Percentiles rank a stretch among this genome's conserved stretches.
Evolutionary conservation across 805 yeast genomes (phyloP).

Genomic region (Babjeviella inositovora): DNA sequence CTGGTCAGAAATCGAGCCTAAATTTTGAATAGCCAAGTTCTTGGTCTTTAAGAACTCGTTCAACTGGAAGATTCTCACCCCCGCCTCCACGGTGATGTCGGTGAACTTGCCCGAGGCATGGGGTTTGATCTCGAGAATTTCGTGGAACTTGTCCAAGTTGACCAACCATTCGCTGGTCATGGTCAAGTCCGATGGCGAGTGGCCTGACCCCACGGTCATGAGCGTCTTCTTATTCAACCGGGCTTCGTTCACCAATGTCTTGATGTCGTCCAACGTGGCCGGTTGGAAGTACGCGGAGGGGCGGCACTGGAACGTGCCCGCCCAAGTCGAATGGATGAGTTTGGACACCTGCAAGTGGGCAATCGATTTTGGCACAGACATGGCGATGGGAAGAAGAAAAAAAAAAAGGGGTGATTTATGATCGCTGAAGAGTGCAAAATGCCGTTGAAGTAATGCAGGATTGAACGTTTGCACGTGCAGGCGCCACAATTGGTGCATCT

Average conservation of each 20-base stretch:
- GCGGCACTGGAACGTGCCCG: conserved; percentile 65
- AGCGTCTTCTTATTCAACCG: conserved; percentile 41
- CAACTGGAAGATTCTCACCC: conserved; percentile 62
- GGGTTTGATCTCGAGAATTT: conserved; percentile 28
- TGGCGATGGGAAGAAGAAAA: too few species aligned
- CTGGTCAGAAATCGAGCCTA: conserved; percentile 91
- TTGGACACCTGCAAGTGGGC: conserved; percentile 19
- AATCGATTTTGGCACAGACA: conserved; percentile 16
- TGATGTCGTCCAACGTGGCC: conserved; percentile 45
- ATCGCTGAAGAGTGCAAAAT: too few species aligned
- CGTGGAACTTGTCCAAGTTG: conserved; percentile 61
- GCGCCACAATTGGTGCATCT: too few species aligned
- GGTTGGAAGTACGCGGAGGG: conserved; percentile 82
- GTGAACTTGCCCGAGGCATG: conserved; percentile 51
- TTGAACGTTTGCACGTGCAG: too few species aligned
- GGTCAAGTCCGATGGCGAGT: conserved; percentile 85
- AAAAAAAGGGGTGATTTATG: too few species aligned
- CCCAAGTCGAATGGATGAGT: conserved; percentile 63
- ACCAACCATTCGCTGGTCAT: conserved; percentile 82
- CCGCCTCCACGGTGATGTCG: conserved; percentile 92
- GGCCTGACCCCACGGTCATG: conserved; percentile 85
- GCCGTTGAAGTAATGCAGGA: too few species aligned
- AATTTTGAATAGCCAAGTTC: conserved; percentile 72
- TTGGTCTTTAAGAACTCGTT: conserved; percentile 46
- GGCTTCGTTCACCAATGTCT: conserved; percentile 52